Percentiles rank a stretch among this genome's conserved stretches.
Conservation (phyloP, 2,329 filamentous ascomycete species). For the Aquanectria penicillioides region DNA sequence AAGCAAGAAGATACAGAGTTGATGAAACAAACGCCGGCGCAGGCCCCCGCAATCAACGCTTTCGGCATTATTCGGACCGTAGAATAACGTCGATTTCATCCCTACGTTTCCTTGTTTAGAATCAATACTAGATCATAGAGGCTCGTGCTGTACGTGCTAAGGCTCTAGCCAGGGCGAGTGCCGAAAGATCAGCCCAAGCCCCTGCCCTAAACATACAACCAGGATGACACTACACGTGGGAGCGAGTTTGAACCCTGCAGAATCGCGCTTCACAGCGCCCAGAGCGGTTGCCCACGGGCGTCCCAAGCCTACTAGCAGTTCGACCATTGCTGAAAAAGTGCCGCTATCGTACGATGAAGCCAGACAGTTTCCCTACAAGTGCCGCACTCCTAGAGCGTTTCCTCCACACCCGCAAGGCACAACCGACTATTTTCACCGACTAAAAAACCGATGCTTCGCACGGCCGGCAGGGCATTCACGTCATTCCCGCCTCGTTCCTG, state of each 20-base stretch:
- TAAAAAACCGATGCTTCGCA: slow-evolving; percentile 2
- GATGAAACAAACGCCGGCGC: slow-evolving; percentile 10
- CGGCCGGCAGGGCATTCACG: slow-evolving; percentile 3
- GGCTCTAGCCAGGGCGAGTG: slow-evolving; percentile 13
- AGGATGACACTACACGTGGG: slow-evolving; percentile 23
- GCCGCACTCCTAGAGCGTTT: slow-evolving; percentile 5
- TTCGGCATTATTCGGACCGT: slow-evolving; percentile 16
- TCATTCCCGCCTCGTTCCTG: slow-evolving; percentile 1
- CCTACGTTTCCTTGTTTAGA: slow-evolving; percentile 13
- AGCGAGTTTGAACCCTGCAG: slow-evolving; percentile 18
- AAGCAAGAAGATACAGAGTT: slow-evolving; percentile 2
- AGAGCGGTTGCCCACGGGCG: neutral
- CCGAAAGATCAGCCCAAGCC: slow-evolving; percentile 22
- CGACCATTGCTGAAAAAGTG: slow-evolving; percentile 4
- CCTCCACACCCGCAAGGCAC: neutral
- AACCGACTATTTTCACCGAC: no score
- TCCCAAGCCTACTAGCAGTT: neutral
- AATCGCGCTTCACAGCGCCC: neutral
- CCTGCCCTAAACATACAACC: slow-evolving; percentile 7
- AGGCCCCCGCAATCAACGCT: slow-evolving; percentile 1
- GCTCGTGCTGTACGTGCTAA: slow-evolving; percentile 6
- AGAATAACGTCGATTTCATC: slow-evolving; percentile 17
- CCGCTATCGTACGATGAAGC: slow-evolving; percentile 19
- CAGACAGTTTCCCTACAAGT: neutral
- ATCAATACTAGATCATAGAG: slow-evolving; percentile 13